phyloP scores from a whole-genome alignment of 2,329 filamentous ascomycete genomes.

The Xylariaceae sp. region DNA sequence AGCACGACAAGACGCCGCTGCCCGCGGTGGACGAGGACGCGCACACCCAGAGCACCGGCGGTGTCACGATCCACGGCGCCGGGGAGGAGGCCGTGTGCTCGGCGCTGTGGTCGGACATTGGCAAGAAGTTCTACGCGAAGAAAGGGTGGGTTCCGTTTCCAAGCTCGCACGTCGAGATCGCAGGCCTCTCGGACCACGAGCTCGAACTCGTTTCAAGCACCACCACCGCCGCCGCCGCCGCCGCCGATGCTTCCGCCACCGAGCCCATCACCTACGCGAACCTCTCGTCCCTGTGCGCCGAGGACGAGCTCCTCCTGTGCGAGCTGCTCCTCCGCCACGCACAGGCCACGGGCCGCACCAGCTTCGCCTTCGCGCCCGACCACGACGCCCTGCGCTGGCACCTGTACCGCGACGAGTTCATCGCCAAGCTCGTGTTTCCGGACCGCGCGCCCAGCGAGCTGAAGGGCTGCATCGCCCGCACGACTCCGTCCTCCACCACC shows the following conservation, averaged over 20 bases:
- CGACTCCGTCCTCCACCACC: slow-evolving; percentile 26
- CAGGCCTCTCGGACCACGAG: slow-evolving; percentile 18
- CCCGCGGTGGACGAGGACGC: slow-evolving; percentile 1
- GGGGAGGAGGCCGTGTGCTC: slow-evolving; percentile 53
- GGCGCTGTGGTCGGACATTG: slow-evolving; percentile 82
- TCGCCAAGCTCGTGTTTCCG: slow-evolving; percentile 58
- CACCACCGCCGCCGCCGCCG: too few relatives aligned
- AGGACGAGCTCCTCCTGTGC: slow-evolving; percentile 61
- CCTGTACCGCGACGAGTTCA: slow-evolving; percentile 75
- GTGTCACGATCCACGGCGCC: neutral
- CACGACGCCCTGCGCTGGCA: slow-evolving; percentile 70
- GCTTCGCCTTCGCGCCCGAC: slow-evolving; percentile 66
- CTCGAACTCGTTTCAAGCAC: slow-evolving; percentile 17
- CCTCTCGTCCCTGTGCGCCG: slow-evolving; percentile 55
- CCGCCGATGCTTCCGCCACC: neutral
- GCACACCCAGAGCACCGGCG: neutral
- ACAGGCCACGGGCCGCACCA: slow-evolving; percentile 36
- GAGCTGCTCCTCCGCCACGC: slow-evolving; percentile 39
- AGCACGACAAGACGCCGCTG: too few relatives aligned
- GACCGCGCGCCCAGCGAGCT: slow-evolving; percentile 30
- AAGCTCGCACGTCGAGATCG: slow-evolving; percentile 67
- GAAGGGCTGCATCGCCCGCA: slow-evolving; percentile 61
- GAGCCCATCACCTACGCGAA: slow-evolving; percentile 53
- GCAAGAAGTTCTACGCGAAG: slow-evolving; percentile 73
- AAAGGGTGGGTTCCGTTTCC: slow-evolving; percentile 73